Evolutionary conservation across 2,329 filamentous ascomycete species (phyloP).

Genomic region (Chrysoporthe cubensis): DNA sequence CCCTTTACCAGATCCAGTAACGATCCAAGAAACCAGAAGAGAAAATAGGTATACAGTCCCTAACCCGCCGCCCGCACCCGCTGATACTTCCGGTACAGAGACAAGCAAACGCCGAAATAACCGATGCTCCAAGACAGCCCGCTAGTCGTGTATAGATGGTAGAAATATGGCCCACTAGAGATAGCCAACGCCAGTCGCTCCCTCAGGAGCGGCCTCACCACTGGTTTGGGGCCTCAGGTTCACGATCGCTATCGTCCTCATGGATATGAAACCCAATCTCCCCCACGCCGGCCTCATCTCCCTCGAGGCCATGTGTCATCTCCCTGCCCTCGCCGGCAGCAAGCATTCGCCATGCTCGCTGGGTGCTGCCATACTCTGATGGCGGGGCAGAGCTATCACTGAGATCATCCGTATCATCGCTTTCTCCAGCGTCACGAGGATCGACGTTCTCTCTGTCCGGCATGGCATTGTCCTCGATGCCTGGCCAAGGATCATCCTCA

Average conservation of each 20-base stretch:
- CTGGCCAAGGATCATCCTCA: constrained; percentile 61
- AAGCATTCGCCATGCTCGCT: constrained; percentile 44
- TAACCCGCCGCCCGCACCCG: constrained; percentile 12
- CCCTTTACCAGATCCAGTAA: neutral
- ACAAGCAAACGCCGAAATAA: constrained; percentile 12
- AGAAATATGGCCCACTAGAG: neutral
- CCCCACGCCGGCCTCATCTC: constrained; percentile 16
- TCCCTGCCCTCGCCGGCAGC: constrained; percentile 20
- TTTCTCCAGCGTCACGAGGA: constrained; percentile 38
- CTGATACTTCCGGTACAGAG: neutral
- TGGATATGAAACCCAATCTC: constrained; percentile 25
- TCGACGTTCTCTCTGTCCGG: constrained; percentile 58
- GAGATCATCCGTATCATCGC: constrained; percentile 39
- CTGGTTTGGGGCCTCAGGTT: neutral
- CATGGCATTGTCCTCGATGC: constrained; percentile 54
- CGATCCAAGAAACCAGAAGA: constrained; percentile 3
- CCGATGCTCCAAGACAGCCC: constrained; percentile 13
- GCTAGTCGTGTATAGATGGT: neutral
- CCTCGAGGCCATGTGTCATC: constrained; percentile 26
- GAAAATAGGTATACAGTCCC: constrained; percentile 14
- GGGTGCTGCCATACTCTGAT: constrained; percentile 60
- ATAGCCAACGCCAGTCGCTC: neutral
- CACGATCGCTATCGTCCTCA: constrained; percentile 24
- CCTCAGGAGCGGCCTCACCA: neutral
- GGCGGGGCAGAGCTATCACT: constrained; percentile 54